Conservation (phyloP, 2,329 filamentous ascomycete species). For the Ophiocordyceps australis region DNA sequence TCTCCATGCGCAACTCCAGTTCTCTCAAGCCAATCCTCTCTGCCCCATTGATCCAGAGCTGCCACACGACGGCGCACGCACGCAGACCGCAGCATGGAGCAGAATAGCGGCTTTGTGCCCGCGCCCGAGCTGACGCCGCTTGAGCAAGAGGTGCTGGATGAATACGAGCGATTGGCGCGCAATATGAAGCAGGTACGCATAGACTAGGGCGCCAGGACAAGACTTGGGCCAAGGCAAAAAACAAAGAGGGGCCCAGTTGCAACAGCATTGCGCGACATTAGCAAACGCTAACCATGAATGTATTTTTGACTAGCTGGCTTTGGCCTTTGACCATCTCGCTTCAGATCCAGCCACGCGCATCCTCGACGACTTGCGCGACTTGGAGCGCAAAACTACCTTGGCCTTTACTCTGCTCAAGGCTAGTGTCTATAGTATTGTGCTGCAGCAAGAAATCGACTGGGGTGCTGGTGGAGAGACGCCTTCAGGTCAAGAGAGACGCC, state of each 20-base stretch:
- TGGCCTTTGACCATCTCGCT: conserved; percentile 42
- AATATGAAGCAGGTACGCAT: conserved; percentile 75
- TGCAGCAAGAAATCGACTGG: conserved; percentile 89
- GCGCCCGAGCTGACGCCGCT: conserved; percentile 51
- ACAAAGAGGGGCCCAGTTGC: no score
- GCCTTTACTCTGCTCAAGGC: conserved; percentile 95
- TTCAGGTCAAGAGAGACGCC: conserved; percentile 12
- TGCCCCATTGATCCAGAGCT: no score
- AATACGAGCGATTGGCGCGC: conserved; percentile 71
- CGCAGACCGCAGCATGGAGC: not conserved
- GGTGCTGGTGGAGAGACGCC: conserved; percentile 27
- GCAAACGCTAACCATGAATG: no score
- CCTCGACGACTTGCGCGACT: conserved; percentile 65
- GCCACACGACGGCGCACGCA: no score
- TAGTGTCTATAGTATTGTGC: conserved; percentile 93
- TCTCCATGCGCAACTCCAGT: no score
- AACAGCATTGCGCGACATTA: no score
- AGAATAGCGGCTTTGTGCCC: conserved; percentile 11
- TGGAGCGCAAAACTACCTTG: conserved; percentile 87
- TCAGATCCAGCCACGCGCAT: conserved; percentile 63
- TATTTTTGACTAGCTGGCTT: no score
- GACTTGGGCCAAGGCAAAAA: no score
- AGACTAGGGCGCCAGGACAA: no score
- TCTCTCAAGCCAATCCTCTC: no score
- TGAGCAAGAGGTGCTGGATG: conserved; percentile 87